Evolutionary conservation across 2,329 filamentous ascomycete species (phyloP).

Genomic region (Alternaria ethzedia): DNA sequence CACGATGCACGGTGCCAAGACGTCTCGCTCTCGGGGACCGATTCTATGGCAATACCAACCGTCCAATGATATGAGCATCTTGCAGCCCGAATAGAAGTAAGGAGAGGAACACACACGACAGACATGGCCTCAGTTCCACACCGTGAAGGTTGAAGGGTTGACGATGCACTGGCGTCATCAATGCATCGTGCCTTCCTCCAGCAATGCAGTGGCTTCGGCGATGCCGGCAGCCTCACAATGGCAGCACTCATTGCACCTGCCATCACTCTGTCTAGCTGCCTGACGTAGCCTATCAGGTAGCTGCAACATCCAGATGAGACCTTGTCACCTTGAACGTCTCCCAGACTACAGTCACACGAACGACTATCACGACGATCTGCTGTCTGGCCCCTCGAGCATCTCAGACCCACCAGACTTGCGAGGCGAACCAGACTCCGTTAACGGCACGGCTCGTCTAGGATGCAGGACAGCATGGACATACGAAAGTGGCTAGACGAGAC

Average conservation of each 20-base stretch:
- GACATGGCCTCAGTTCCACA: background rate
- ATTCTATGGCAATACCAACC: background rate
- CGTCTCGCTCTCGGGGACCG: background rate
- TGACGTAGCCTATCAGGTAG: background rate
- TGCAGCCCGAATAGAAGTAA: background rate
- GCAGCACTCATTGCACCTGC: background rate
- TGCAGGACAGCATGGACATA: constrained; percentile 51
- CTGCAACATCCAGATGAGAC: background rate
- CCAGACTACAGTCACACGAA: constrained; percentile 29
- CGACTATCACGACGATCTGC: constrained; percentile 14
- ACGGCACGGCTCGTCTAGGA: constrained; percentile 30
- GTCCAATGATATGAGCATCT: background rate
- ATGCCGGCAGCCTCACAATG: background rate
- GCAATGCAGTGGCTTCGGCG: background rate
- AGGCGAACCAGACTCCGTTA: constrained; percentile 3
- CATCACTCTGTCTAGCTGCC: background rate
- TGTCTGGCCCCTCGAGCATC: constrained; percentile 9
- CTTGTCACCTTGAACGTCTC: background rate
- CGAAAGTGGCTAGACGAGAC: constrained; percentile 54
- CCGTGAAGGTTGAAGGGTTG: background rate
- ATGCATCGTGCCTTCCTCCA: constrained; percentile 11
- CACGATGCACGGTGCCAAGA: background rate
- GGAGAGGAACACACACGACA: background rate
- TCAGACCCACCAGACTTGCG: constrained; percentile 14
- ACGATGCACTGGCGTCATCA: background rate